Evolutionary conservation across 305 asterid species (phyloP), one percentile per base, ranked within the genome.

Genomic region (Solanum hybrid): DNA sequence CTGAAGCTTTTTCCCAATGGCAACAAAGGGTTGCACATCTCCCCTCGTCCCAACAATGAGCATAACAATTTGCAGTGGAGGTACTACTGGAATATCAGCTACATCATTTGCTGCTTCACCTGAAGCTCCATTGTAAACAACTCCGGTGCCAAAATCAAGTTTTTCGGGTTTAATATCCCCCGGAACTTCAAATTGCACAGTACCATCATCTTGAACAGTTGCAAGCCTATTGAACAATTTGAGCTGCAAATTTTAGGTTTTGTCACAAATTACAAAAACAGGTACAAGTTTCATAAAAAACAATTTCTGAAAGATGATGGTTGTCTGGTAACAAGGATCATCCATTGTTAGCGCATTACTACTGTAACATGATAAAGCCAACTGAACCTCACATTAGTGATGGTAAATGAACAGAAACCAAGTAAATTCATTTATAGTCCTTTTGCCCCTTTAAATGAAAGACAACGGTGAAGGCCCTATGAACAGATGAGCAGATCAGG

Each of bases 11-110:
- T 95, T 96, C 73, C 99, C 99, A 85, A 96, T 97, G 77, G 99
- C 99, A 82, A 96, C 91, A 93, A 97, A 96, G 77, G 99, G 99
- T 88, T 97, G 99, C 73, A 97, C 99, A 88, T 97, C 99, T 88
- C 99, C 99, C 85, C 99, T 92, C 36, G 99, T 96, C 86, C 99
- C 99, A 85, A 97, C 99, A 79, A 97, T 97, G 88, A 97, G 97
- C 95, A 97, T 94, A 90, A 95, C 98, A 88, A 96, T 97, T 90
- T 97, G 97, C 90, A 97, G 92, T 9, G 99, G 99, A 78, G 94
- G 98, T 90, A 95, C 79, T 42, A 90, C 92, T 40, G 27, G 89
- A 88, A 89, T 88, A 82, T 91, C 97, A 88, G 75, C 91, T 85
- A 66, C 73, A 32, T 90, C 94, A 60, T 66, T 90, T 88, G 76